phyloP scores from a whole-genome alignment of 306 rosid species.

The Dalbergia cultrata region DNA sequence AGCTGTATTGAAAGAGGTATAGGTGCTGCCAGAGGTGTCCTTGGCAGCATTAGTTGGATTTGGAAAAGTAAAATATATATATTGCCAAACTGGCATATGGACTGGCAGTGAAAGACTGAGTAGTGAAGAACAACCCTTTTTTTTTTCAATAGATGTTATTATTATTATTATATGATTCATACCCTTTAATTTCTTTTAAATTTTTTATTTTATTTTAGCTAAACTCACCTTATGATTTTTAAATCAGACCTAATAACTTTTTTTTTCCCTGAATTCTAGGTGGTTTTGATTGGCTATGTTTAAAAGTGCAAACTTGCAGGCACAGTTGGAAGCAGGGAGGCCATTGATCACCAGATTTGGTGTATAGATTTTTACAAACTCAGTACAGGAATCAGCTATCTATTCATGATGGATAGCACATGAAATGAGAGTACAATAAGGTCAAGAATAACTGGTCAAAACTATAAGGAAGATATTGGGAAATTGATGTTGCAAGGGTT shows the following conservation, averaged over 20 bases:
- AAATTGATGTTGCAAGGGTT: constrained; percentile 1
- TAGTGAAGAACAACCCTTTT: constrained; percentile 62
- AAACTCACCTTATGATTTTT: neutral
- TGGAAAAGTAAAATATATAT: constrained; percentile 31
- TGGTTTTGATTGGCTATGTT: constrained; percentile 55
- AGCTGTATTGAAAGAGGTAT: constrained; percentile 52
- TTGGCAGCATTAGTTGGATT: constrained; percentile 56
- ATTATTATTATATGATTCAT: constrained; percentile 21
- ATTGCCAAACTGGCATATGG: constrained; percentile 64
- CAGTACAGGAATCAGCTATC: constrained; percentile 20
- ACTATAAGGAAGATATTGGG: neutral
- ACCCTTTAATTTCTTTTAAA: constrained; percentile 33
- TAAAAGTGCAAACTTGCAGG: constrained; percentile 46
- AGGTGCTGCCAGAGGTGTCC: constrained; percentile 70
- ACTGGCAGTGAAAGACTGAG: constrained; percentile 67
- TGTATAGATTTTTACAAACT: constrained; percentile 48
- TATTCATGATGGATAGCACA: constrained; percentile 42
- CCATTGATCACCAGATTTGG: constrained; percentile 57
- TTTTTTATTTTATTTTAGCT: neutral
- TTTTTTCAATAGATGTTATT: neutral
- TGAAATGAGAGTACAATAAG: constrained; percentile 32
- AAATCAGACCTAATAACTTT: constrained; percentile 3
- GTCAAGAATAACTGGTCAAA: constrained; percentile 52
- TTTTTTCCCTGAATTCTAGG: constrained; percentile 41
- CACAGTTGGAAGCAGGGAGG: constrained; percentile 46